Evolutionary conservation across 768 basidiomycete species (phyloP).

Genomic region (Asterophora lycoperdoides): DNA sequence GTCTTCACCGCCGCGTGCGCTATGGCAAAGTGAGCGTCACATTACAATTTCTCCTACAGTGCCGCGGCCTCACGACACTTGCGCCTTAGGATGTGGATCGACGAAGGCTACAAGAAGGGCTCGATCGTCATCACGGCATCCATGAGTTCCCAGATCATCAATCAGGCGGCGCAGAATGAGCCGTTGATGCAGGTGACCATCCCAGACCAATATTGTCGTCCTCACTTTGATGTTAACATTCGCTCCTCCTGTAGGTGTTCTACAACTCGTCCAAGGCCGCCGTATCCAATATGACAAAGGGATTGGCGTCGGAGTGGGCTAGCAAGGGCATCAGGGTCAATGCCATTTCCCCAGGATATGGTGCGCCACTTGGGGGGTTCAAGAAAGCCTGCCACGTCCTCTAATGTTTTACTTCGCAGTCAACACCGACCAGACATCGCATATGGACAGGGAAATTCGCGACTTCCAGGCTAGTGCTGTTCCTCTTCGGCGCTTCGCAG

Average conservation of each 20-base stretch:
- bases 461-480: constrained; percentile 47
- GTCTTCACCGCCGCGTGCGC: constrained; percentile 62
- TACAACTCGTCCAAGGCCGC: constrained; percentile 72
- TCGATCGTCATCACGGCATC: constrained; percentile 64
- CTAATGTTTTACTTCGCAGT: constrained; percentile 29
- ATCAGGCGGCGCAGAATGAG: constrained; percentile 39
- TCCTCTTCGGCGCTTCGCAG: constrained; percentile 53
- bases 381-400: not conserved
- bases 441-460: constrained; percentile 46
- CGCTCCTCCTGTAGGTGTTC: constrained; percentile 24
- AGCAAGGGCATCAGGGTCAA: constrained; percentile 51
- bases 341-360: constrained; percentile 59
- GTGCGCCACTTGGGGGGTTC: constrained; percentile 24
- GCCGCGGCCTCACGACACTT: not conserved
- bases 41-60: no score
- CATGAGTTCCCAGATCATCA: constrained; percentile 67
- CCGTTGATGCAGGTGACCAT: constrained; percentile 46
- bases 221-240: no score
- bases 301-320: constrained; percentile 64
- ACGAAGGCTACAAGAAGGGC: constrained; percentile 30
- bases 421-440: constrained; percentile 52
- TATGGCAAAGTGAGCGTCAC: constrained; percentile 42
- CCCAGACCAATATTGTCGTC: no score
- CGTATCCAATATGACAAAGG: constrained; percentile 51
- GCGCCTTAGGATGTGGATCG: constrained; percentile 39